These are phyloP conservation scores for Sporothrix curviconia DNA, from an alignment of 2,329 filamentous ascomycete genomes.

Conservation along the genomic window DNA sequence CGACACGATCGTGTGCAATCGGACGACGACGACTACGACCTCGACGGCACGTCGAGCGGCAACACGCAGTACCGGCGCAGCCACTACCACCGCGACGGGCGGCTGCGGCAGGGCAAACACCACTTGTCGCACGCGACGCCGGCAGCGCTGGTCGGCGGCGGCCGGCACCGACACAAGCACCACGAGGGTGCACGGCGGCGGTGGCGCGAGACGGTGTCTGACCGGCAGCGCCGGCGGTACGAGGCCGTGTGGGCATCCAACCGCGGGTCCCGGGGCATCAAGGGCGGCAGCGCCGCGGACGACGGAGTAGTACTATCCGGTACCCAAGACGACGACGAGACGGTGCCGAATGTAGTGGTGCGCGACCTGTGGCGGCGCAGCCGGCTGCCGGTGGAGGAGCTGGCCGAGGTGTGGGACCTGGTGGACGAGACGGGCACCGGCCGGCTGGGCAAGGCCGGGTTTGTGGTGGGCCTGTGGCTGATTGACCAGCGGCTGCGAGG, in stretches of 20 bases:
- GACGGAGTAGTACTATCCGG: not conserved
- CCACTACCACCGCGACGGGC: slow-evolving; percentile 26
- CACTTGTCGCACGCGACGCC: slow-evolving; percentile 6
- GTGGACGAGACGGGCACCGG: slow-evolving; percentile 55
- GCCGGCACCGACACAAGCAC: slow-evolving; percentile 56
- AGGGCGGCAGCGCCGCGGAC: not conserved
- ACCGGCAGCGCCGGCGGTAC: slow-evolving; percentile 69
- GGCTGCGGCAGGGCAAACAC: slow-evolving; percentile 34
- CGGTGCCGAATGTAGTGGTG: slow-evolving; percentile 61
- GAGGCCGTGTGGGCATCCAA: slow-evolving; percentile 83
- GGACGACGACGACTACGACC: slow-evolving; percentile 41
- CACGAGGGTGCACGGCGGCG: slow-evolving; percentile 68
- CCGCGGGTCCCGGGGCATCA: slow-evolving; percentile 43
- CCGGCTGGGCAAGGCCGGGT: slow-evolving; percentile 59
- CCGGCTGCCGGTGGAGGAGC: slow-evolving; percentile 58
- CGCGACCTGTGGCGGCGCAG: slow-evolving; percentile 71
- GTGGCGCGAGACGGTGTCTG: slow-evolving; percentile 70
- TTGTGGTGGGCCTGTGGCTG: slow-evolving; percentile 78
- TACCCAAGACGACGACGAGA: slow-evolving; percentile 33
- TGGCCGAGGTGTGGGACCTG: slow-evolving; percentile 71
- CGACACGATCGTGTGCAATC: slow-evolving; percentile 46
- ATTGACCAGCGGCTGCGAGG: slow-evolving; percentile 76
- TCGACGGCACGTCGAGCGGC: slow-evolving; percentile 7
- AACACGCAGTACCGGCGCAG: slow-evolving; percentile 2
- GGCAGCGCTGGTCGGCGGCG: slow-evolving; percentile 35